Evolutionary conservation across 176 grass and related monocot species (phyloP).

Genomic region (Urochloa ruziziensis): DNA sequence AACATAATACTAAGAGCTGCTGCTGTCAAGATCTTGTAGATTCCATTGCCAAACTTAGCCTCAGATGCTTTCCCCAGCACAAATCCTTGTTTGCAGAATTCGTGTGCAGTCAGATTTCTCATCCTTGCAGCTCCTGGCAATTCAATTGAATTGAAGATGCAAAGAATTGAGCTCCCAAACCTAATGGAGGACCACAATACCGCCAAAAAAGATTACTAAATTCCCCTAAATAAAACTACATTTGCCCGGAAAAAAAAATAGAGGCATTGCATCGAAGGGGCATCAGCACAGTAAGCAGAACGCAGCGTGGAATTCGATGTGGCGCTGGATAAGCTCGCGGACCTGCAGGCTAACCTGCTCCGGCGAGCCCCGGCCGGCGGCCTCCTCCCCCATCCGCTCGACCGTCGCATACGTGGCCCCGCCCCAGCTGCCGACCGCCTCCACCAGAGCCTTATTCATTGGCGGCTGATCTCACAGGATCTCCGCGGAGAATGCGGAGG

Average conservation of each 20-base stretch:
- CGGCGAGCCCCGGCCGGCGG: constrained; percentile 26
- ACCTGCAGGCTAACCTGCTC: constrained; percentile 62
- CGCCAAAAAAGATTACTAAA: too few species aligned
- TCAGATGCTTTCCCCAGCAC: constrained; percentile 86
- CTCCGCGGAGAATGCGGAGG: too few species aligned
- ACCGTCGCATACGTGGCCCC: constrained; percentile 63
- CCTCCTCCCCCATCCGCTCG: constrained; percentile 80
- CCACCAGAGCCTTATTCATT: too few species aligned
- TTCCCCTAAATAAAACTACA: too few species aligned
- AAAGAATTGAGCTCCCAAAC: too few species aligned
- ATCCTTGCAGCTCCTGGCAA: constrained; percentile 74
- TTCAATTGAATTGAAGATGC: constrained; percentile 47
- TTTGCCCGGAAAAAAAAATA: too few species aligned
- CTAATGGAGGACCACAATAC: too few species aligned
- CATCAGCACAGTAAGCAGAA: too few species aligned
- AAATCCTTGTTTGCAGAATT: constrained; percentile 92
- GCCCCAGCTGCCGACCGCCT: too few species aligned
- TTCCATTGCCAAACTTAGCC: constrained; percentile 93
- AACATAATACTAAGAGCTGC: constrained; percentile 88
- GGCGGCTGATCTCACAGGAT: too few species aligned
- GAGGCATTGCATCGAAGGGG: too few species aligned
- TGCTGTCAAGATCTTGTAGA: constrained; percentile 89
- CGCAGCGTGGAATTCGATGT: constrained; percentile 77
- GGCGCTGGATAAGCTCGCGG: constrained; percentile 62
- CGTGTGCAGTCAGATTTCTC: constrained; percentile 51